These are phyloP conservation scores for Talaromyces sp. DNA, from an alignment of 2,329 filamentous ascomycete species.

Conservation along the genomic window DNA sequence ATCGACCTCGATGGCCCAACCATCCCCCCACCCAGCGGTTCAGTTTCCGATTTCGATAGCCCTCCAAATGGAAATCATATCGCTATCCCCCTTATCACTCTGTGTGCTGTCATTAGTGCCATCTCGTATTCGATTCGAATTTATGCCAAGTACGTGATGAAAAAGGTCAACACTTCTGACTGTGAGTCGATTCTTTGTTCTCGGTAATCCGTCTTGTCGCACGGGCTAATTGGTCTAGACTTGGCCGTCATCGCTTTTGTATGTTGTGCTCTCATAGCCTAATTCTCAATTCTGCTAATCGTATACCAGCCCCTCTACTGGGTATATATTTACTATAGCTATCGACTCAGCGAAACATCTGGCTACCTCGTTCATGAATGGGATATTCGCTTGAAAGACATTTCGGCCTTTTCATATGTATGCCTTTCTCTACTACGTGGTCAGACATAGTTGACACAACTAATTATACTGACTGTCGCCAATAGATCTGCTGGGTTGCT, in stretches of 20 bases:
- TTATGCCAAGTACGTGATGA: not conserved
- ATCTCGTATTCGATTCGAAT: constrained; percentile 6
- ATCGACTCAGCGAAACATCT: constrained; percentile 25
- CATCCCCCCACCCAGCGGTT: constrained; percentile 1
- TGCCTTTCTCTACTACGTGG: constrained; percentile 14
- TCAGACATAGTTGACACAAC: not conserved
- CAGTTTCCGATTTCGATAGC: constrained; percentile 22
- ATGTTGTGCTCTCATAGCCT: not conserved
- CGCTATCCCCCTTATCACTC: constrained; percentile 22
- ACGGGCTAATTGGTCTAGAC: not conserved
- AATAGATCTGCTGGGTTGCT: constrained; percentile 4
- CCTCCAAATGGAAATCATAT: constrained; percentile 23
- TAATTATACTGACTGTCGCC: not conserved
- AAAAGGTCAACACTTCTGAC: not conserved
- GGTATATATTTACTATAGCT: constrained; percentile 24
- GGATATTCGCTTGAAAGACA: constrained; percentile 29
- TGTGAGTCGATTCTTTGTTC: not conserved
- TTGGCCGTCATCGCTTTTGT: constrained; percentile 6
- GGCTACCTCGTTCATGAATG: constrained; percentile 40
- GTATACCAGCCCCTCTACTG: constrained; percentile 17
- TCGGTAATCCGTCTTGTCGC: not conserved
- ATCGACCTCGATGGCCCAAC: not conserved
- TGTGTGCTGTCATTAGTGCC: constrained; percentile 21
- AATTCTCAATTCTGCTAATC: not conserved
- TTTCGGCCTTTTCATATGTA: constrained; percentile 27